These are phyloP conservation scores for Sugiyamaella japonica DNA, from an alignment of 1,139 yeast genomes.

Conservation along the genomic window DNA sequence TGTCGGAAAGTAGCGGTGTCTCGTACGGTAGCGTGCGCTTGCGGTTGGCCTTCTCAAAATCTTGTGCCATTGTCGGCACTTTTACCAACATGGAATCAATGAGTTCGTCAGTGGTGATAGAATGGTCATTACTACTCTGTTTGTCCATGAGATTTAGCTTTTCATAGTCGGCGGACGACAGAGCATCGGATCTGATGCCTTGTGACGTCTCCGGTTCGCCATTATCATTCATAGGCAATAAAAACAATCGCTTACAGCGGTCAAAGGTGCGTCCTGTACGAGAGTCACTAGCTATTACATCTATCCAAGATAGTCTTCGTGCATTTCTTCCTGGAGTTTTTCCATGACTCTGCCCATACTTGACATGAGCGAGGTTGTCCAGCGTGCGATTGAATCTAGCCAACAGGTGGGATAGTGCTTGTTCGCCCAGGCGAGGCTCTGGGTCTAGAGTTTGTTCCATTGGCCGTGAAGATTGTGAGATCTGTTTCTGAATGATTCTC, in stretches of 20 bases:
- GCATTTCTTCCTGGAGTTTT: not conserved
- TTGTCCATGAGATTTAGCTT: constrained; percentile 3
- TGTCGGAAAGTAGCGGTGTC: not conserved
- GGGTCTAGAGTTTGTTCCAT: constrained; percentile 25
- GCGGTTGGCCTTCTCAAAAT: not conserved
- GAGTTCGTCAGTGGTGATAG: constrained; percentile 11
- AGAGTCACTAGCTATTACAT: constrained; percentile 22
- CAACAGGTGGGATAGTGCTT: constrained; percentile 17
- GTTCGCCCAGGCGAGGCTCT: constrained; percentile 27
- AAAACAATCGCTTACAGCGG: constrained; percentile 28
- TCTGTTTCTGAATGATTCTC: constrained; percentile 24
- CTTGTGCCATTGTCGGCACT: not conserved
- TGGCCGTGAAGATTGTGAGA: constrained; percentile 18
- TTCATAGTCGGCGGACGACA: not conserved
- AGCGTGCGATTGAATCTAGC: constrained; percentile 1
- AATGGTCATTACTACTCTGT: constrained; percentile 9
- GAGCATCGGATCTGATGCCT: not conserved
- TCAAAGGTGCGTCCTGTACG: constrained; percentile 23
- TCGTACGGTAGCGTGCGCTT: not conserved
- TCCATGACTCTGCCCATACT: constrained; percentile 1
- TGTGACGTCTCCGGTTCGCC: not conserved
- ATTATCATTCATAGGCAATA: not conserved
- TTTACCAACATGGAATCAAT: constrained; percentile 1
- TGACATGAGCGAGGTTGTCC: constrained; percentile 7
- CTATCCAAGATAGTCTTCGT: constrained; percentile 22